Evolutionary conservation across 208 protist species (phyloP), one percentile per base, ranked within the genome.

Genomic region (Leishmania amazonensis): DNA sequence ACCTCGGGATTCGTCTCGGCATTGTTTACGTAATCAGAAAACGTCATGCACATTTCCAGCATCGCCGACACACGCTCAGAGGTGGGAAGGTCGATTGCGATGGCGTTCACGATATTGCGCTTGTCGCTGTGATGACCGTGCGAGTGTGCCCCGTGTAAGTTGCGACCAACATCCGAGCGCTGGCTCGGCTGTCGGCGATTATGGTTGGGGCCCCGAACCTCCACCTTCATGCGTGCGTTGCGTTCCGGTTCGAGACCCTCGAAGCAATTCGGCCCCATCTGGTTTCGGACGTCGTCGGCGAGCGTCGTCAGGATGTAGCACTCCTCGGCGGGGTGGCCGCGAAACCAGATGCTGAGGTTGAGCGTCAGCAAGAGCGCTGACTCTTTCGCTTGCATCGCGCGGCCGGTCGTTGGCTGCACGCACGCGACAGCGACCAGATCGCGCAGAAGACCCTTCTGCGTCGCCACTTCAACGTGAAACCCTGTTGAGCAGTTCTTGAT

Each of bases 321-420:
- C 53, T 87, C 84, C 19, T 84, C 76, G 62, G 94, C 90, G 0
- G 90, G 91, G 84, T 97, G 91, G 2, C 88, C 87, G 42, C 89
- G 85, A 77, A 97, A 97, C 93, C 94, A 97, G 75, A 95, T 87
- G 76, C 91, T 94, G 28, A 97, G 80, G 87, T 97, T 96, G 38
- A 95, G 82, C 28, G 93, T 90, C n/a, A 97, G 88, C 71, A 83
- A 70, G 19, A 95, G 85, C 6, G 94, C 94, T 28, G 90, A 87
- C 81, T 92, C 80, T 64, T 86, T 89, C 53, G 94, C 86, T 67
- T 90, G 83, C 78, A 87, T 86, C 19, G 87, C 89, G n/a, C 83
- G 85, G 28, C 91, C 90, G 0, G 84, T 88, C 21, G 83, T 84
- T 17, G 90, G 88, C 49, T 88, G 88, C 19, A 79, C 58, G 53